phyloP scores from a whole-genome alignment of 2,329 filamentous ascomycete genomes.

The Hortaea werneckii region DNA sequence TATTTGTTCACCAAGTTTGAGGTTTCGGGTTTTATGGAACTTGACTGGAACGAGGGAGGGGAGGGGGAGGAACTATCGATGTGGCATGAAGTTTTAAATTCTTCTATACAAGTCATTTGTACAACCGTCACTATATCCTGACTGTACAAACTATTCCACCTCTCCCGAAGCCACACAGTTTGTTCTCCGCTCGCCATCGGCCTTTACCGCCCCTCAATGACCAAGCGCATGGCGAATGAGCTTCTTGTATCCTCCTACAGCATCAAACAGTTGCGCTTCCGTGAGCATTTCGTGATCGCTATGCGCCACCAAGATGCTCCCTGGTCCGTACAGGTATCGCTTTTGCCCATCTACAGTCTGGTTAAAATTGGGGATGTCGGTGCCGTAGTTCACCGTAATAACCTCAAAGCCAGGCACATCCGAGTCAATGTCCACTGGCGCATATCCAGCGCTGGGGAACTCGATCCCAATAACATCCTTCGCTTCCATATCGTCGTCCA shows the following conservation, averaged over 20 bases:
- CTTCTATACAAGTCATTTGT: background rate
- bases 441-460: conserved; percentile 57
- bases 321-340: conserved; percentile 53
- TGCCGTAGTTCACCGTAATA: conserved; percentile 82
- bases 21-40: too few relatives aligned
- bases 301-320: conserved; percentile 77
- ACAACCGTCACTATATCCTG: background rate
- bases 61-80: too few relatives aligned
- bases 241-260: conserved; percentile 68
- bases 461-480: conserved; percentile 46
- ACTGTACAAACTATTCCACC: too few relatives aligned
- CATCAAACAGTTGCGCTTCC: conserved; percentile 62
- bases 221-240: conserved; percentile 11
- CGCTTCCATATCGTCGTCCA: conserved; percentile 13
- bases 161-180: too few relatives aligned
- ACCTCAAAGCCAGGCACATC: conserved; percentile 84
- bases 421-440: conserved; percentile 65
- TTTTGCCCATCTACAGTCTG: conserved; percentile 48
- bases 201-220: too few relatives aligned
- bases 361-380: conserved; percentile 71
- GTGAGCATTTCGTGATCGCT: conserved; percentile 71
- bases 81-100: too few relatives aligned
- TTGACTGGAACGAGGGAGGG: too few relatives aligned
- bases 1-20: too few relatives aligned
- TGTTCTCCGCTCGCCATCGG: too few relatives aligned